Evolutionary conservation across 2,329 filamentous ascomycete species (phyloP).

Genomic region (Phyllosticta citribraziliensis): DNA sequence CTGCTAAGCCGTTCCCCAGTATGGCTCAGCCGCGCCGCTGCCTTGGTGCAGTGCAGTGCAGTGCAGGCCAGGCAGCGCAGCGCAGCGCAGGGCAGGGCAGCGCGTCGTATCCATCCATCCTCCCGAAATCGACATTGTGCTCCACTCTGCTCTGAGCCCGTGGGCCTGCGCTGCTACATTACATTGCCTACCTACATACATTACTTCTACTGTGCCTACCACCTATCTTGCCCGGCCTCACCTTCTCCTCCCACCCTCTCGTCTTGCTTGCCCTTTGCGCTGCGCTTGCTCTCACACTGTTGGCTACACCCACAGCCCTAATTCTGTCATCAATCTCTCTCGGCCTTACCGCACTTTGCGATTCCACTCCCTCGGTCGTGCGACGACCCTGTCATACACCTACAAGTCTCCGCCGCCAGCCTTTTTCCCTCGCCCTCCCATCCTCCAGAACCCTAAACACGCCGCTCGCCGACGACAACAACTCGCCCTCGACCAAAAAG

Average conservation of each 20-base stretch:
- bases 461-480: not conserved
- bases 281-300: not conserved
- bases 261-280: not conserved
- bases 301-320: not conserved
- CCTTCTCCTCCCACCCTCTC: not conserved
- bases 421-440: not conserved
- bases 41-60: not conserved
- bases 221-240: not conserved
- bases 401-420: not conserved
- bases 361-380: not conserved
- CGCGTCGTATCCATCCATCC: slow-evolving; percentile 1
- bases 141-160: not conserved
- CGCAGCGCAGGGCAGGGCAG: no score
- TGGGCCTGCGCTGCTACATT: no score
- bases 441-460: not conserved
- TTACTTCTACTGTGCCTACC: not conserved
- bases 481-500: not conserved
- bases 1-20: slow-evolving; percentile 5
- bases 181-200: no score
- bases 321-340: not conserved
- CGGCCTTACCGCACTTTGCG: not conserved
- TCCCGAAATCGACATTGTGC: no score
- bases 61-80: no score
- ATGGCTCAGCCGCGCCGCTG: slow-evolving; percentile 5
- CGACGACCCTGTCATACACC: not conserved